phyloP scores from a whole-genome alignment of 2,329 filamentous ascomycete genomes.

The Diaporthe destruens region DNA sequence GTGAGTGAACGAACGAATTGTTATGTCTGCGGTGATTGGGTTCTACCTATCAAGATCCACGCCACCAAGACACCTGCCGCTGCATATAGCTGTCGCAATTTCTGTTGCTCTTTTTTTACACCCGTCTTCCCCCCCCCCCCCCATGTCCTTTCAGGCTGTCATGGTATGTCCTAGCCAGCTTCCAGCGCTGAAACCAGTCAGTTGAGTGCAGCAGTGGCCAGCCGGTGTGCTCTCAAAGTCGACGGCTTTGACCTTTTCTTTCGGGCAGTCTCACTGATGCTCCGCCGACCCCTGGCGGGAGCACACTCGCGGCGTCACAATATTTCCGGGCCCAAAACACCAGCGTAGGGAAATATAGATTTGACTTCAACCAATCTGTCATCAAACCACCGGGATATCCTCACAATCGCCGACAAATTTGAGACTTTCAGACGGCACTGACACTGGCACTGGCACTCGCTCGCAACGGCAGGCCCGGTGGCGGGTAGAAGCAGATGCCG shows the following conservation, averaged over 20 bases:
- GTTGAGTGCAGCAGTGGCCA: neutral
- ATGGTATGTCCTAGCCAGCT: neutral
- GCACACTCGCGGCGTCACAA: neutral
- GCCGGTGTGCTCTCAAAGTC: neutral
- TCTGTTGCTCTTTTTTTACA: neutral
- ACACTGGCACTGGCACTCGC: neutral
- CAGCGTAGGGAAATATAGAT: neutral
- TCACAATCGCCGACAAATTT: neutral
- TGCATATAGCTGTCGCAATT: neutral
- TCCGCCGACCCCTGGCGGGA: neutral
- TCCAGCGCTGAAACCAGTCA: neutral
- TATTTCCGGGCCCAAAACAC: neutral
- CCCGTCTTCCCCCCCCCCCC: too few relatives aligned
- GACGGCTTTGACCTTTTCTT: neutral
- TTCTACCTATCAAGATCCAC: conserved; percentile 3
- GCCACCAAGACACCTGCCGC: neutral
- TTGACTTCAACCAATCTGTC: neutral
- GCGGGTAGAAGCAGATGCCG: conserved; percentile 3
- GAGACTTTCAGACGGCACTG: neutral
- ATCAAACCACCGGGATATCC: neutral
- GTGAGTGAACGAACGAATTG: neutral
- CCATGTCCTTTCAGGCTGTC: neutral
- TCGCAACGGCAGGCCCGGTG: neutral
- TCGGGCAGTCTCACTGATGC: neutral
- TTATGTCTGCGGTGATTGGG: neutral